A percentile compares a stretch with the other conserved stretches of the same genome.
Evolutionary conservation across 2,329 filamentous ascomycete genomes (phyloP).

Genomic region (Cladophialophora psammophila): DNA sequence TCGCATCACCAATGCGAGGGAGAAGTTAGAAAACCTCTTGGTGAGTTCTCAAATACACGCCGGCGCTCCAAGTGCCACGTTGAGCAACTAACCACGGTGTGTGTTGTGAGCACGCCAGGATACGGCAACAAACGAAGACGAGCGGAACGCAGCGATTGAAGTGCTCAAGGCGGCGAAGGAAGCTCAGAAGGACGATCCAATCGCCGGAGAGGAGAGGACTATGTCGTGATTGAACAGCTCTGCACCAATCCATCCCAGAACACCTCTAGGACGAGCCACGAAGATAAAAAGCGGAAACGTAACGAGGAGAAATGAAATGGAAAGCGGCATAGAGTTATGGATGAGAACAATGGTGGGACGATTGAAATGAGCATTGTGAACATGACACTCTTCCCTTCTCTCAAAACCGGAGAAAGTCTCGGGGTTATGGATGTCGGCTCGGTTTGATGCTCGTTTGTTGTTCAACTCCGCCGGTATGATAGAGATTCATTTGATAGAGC

Average conservation of each 20-base stretch:
- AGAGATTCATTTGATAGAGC: background rate
- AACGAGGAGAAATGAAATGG: background rate
- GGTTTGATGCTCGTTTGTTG: background rate
- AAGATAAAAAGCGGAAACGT: background rate
- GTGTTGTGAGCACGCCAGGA: constrained; percentile 43
- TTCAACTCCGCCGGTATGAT: background rate
- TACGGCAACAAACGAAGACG: constrained; percentile 54
- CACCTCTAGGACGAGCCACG: background rate
- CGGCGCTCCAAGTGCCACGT: background rate
- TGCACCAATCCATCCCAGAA: background rate
- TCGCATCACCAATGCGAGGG: constrained; percentile 74
- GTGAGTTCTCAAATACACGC: constrained; percentile 55
- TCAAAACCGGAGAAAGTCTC: background rate
- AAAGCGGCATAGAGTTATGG: background rate
- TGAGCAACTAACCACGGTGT: background rate
- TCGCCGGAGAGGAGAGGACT: constrained; percentile 37
- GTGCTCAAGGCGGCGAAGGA: constrained; percentile 60
- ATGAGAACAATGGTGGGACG: background rate
- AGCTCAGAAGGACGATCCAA: constrained; percentile 39
- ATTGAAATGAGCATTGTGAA: background rate
- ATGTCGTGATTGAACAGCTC: background rate
- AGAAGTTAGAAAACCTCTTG: constrained; percentile 77
- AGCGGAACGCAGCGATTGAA: constrained; percentile 63
- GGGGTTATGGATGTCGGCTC: background rate
- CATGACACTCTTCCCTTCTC: background rate